Evolutionary conservation across 805 yeast species (phyloP), one percentile per base, ranked within the genome.

Genomic region (Saccharomyces jurei): DNA sequence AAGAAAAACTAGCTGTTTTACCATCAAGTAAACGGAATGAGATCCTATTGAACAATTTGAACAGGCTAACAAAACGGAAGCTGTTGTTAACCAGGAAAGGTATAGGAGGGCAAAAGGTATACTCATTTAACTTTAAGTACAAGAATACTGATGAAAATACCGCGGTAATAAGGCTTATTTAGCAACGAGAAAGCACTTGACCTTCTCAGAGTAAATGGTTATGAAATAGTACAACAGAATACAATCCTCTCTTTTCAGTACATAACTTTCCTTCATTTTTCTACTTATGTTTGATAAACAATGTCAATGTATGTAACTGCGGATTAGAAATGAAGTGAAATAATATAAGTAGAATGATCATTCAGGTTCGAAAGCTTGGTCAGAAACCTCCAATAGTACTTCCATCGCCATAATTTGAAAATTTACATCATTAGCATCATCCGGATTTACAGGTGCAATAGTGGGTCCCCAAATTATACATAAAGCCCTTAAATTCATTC

Each of bases 391-490:
- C 71, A 92, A 82, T 64, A 94, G 79, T 56, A 90, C 92, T 67
- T 91, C 96, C 61, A 94, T 81, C 3, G 89, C 87, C 54, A 80
- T 79, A 48, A 88, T 85, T 70, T 87, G 89, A 60, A 79, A 82
- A 53, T 85, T 84, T 74, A 87, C 81, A 63, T 83, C 96, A 58
- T 84, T 87, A 3, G 82, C 80, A 56, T 82, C 84, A 26, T 81
- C 79, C 54, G 80, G 81, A 61, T 82, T 87, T 50, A 83, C 81
- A 21, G 84, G 80, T 68, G 94, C 78, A 52, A 94, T 72, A 1
- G 88, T 87, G 21, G 96, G 96, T 0, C 97, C 97, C 99, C 99
- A 94, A 41, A 92, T 90, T 44, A 89, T 88, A 49, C 96, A 88
- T 62, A 94, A 70, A 56, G 87, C 85, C 64, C 85, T 84, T 55